A percentile compares a stretch with the other conserved stretches of the same genome.
These are phyloP conservation scores for Lotmaria passim DNA, from an alignment of 208 protist species.

Conservation along the genomic window DNA sequence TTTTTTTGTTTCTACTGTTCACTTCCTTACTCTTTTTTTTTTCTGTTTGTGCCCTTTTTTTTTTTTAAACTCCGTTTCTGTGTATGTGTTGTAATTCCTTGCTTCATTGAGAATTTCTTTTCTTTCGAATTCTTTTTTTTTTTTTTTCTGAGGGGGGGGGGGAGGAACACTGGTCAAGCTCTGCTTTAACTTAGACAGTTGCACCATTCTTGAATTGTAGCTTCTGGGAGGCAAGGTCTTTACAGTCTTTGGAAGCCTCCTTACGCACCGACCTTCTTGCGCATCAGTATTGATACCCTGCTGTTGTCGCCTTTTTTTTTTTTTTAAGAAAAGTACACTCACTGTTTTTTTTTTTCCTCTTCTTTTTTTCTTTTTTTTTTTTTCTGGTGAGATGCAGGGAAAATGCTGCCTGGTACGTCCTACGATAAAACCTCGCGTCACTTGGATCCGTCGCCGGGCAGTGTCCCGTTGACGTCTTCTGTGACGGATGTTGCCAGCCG, in stretches of 20 bases:
- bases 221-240: no score
- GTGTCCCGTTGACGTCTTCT: neutral
- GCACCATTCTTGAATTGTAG: no score
- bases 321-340: neutral
- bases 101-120: no score
- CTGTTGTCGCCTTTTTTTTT: no score
- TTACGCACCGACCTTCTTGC: no score
- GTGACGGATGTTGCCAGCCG: neutral
- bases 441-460: neutral
- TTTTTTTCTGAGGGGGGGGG: no score
- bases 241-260: no score
- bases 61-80: neutral
- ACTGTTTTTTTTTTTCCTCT: neutral
- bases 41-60: neutral
- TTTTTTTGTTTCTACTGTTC: neutral
- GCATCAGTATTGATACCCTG: no score
- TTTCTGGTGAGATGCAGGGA: neutral
- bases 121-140: no score
- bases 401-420: neutral
- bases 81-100: no score
- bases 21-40: neutral
- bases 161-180: no score
- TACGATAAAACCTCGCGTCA: neutral
- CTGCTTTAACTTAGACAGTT: no score
- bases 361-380: constrained; percentile 5